phyloP scores from a whole-genome alignment of 176 grass and related monocot genomes.

The Oryza coarctata region DNA sequence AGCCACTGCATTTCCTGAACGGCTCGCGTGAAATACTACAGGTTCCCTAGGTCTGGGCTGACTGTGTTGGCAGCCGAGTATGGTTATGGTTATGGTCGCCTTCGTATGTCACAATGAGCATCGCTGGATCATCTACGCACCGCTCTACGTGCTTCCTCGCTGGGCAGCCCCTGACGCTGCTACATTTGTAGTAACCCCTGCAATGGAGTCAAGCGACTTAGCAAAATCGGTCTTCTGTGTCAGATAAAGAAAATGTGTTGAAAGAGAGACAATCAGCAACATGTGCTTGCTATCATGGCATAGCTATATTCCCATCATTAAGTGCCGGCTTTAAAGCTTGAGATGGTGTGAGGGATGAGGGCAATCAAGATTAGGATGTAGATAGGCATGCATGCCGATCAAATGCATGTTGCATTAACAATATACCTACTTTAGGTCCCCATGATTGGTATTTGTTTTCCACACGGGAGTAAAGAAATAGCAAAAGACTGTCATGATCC shows the following conservation, averaged over 20 bases:
- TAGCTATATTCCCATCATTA: constrained; percentile 43
- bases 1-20: background rate
- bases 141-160: constrained; percentile 84
- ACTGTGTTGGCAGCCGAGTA: constrained; percentile 38
- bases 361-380: constrained; percentile 43
- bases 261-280: constrained; percentile 22
- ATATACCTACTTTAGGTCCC: constrained; percentile 36
- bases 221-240: background rate
- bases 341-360: constrained; percentile 29
- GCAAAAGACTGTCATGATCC: constrained; percentile 4
- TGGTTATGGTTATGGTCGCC: constrained; percentile 81
- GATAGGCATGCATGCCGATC: constrained; percentile 31
- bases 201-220: constrained; percentile 22
- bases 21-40: background rate
- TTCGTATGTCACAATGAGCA: constrained; percentile 85
- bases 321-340: constrained; percentile 43
- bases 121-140: constrained; percentile 71
- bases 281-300: constrained; percentile 55
- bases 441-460: constrained; percentile 23
- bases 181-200: constrained; percentile 97
- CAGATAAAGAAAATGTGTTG: constrained; percentile 2
- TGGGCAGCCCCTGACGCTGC: constrained; percentile 78
- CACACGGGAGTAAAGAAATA: constrained; percentile 23
- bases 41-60: constrained; percentile 45
- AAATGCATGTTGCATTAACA: constrained; percentile 34